These are phyloP conservation scores for Botryobasidium botryosum DNA, from an alignment of 768 basidiomycete species.

Conservation along the genomic window DNA sequence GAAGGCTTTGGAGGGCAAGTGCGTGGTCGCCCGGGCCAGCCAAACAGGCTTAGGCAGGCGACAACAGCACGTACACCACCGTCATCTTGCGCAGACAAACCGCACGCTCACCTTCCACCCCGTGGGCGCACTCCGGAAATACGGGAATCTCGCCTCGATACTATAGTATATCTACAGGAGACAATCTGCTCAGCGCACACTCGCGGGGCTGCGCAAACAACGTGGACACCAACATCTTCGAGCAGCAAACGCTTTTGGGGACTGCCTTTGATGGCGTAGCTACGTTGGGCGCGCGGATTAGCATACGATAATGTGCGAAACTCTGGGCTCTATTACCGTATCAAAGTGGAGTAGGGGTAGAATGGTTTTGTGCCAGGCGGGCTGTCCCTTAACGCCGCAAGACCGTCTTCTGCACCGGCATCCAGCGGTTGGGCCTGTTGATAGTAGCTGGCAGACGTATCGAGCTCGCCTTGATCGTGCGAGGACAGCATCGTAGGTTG, in stretches of 20 bases:
- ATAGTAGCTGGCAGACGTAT: not conserved
- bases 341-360: slow-evolving; percentile 81
- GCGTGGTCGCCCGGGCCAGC: no score
- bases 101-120: slow-evolving; percentile 91
- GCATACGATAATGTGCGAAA: slow-evolving; percentile 8
- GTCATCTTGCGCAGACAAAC: no score
- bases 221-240: slow-evolving; percentile 53
- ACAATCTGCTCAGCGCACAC: not conserved
- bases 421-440: not conserved
- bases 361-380: slow-evolving; percentile 82
- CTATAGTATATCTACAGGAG: not conserved
- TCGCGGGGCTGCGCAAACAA: no score
- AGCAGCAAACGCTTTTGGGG: slow-evolving; percentile 71
- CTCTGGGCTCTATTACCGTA: slow-evolving; percentile 39
- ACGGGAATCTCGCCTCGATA: slow-evolving; percentile 47
- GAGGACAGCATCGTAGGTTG: no score
- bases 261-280: slow-evolving; percentile 83
- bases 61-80: slow-evolving; percentile 6
- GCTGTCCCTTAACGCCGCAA: slow-evolving; percentile 48
- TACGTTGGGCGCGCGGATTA: slow-evolving; percentile 18
- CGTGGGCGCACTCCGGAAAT: slow-evolving; percentile 69
- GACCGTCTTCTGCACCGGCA: not conserved
- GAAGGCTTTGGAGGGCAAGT: no score
- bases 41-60: no score
- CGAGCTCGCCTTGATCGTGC: no score